Conservation (phyloP, 345 rosid species). For the Dipteronia dyeriana region DNA sequence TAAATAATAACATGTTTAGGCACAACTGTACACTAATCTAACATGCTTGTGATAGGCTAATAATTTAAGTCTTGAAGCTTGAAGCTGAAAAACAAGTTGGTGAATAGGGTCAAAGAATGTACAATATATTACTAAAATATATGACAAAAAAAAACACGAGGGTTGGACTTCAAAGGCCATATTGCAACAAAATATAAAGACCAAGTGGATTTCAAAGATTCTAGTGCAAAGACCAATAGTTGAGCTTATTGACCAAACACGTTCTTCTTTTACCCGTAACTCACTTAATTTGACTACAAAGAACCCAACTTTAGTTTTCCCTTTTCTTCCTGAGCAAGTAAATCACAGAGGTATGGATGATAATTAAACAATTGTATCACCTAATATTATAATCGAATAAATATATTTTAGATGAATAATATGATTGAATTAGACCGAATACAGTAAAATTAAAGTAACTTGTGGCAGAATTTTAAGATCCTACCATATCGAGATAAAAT, state of each 20-base stretch:
- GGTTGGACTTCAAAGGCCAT: not conserved
- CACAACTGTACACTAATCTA: too few relatives aligned
- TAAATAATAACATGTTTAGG: not conserved
- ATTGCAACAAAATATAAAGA: not conserved
- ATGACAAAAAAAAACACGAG: not conserved
- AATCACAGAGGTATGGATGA: not conserved
- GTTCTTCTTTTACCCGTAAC: slow-evolving; percentile 28
- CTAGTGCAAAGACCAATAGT: slow-evolving; percentile 6
- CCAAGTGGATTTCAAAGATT: not conserved
- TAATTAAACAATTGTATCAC: not conserved
- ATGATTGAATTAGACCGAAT: too few relatives aligned
- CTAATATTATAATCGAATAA: too few relatives aligned
- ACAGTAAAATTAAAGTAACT: too few relatives aligned
- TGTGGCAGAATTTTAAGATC: too few relatives aligned
- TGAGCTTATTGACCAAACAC: not conserved
- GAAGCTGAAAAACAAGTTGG: not conserved
- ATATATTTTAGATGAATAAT: too few relatives aligned
- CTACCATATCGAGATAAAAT: too few relatives aligned
- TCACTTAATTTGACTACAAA: not conserved
- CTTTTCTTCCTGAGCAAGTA: not conserved
- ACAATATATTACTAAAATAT: not conserved
- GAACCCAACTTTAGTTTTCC: not conserved
- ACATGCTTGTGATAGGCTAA: too few relatives aligned
- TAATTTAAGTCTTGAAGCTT: too few relatives aligned
- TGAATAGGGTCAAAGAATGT: not conserved